These are phyloP conservation scores for Heritiera fomes DNA, from an alignment of 345 rosid species.

Conservation along the genomic window DNA sequence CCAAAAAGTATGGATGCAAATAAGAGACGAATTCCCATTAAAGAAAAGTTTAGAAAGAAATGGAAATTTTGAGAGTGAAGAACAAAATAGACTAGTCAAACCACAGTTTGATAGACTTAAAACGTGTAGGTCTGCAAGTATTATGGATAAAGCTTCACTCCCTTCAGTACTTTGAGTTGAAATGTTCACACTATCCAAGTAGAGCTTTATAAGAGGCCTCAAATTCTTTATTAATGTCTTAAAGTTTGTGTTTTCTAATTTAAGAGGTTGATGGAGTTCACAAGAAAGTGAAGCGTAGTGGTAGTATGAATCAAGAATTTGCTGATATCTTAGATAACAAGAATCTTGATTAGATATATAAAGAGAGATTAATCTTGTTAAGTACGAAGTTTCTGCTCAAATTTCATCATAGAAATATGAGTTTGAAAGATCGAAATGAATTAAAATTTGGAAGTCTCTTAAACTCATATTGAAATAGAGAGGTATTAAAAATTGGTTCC, in stretches of 20 bases:
- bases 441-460: not conserved
- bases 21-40: not conserved
- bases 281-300: no score
- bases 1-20: not conserved
- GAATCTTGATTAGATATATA: not conserved
- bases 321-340: not conserved
- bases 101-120: not conserved
- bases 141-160: not conserved
- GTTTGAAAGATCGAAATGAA: not conserved
- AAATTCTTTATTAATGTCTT: not conserved
- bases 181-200: not conserved
- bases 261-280: not conserved
- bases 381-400: not conserved
- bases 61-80: not conserved
- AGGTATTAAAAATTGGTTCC: not conserved
- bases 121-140: not conserved
- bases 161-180: not conserved
- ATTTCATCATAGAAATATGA: not conserved
- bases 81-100: not conserved
- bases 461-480: not conserved
- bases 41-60: not conserved
- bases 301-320: no score
- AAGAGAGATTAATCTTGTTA: not conserved
- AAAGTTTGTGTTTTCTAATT: not conserved
- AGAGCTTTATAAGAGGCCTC: not conserved